Evolutionary conservation across 306 rosid species (phyloP).

Genomic region (Luffa acutangula): DNA sequence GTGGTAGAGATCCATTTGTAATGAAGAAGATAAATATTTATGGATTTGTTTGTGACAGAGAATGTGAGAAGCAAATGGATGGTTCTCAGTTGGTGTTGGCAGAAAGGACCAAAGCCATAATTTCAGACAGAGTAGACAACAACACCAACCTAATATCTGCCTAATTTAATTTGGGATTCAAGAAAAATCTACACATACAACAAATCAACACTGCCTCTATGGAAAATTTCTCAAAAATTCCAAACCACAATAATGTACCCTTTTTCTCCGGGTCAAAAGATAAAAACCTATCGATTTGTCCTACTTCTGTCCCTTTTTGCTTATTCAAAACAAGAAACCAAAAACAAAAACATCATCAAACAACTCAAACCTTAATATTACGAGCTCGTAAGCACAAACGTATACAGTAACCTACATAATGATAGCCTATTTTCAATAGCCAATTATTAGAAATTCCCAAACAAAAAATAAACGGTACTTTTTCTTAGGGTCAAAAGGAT

Average conservation of each 20-base stretch:
- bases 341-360: no score
- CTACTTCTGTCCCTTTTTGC: no score
- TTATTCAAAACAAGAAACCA: no score
- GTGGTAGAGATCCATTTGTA: conserved; percentile 26
- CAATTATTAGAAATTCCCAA: background rate
- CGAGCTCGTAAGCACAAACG: background rate
- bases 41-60: conserved; percentile 10
- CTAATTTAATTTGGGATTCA: background rate
- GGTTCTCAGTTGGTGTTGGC: background rate
- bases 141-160: conserved; percentile 3
- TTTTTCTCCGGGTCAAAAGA: background rate
- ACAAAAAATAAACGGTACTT: background rate
- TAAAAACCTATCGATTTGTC: no score
- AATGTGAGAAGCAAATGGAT: conserved; percentile 10
- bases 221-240: background rate
- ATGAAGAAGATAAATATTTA: conserved; percentile 10
- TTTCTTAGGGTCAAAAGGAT: background rate
- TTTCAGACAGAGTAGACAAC: conserved; percentile 1
- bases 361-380: no score
- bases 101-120: conserved; percentile 4
- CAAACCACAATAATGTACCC: background rate
- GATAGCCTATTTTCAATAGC: background rate
- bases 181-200: background rate
- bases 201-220: background rate
- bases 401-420: background rate